Base-by-base conservation (phyloP, 371 early-diverging fungal genomes). In the Saksenaea oblongispora region DNA sequence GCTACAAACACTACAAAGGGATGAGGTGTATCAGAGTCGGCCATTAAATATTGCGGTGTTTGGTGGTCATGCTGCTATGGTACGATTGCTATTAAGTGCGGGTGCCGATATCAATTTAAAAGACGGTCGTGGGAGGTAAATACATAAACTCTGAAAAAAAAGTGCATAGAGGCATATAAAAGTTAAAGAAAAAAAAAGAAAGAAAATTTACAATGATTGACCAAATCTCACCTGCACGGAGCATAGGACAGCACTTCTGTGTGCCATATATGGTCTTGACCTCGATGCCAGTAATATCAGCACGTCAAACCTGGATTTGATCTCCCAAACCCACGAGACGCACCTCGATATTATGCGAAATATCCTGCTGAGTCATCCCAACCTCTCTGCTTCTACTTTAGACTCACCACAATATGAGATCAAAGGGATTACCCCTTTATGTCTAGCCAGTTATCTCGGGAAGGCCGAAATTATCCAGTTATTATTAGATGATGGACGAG, bases 361-460 rank as follows among this genome's bases (percentile, higher is more conserved):
- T 58, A 78, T 85, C 22, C 65, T 90, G 17, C 66, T 84, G 10
- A 74, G 82, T 14, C 83, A 86, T 62, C 87, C 84, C 1, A 84
- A 83, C 41, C 66, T 85, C 7, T 78, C 73, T 42, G 78, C 77
- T 60, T 78, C 82, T 15, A 86, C 80, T 0, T 63, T 89, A 34
- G 85, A 90, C 63, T 73, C 82, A 2, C 88, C 91, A 26, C 88
- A 90, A 63, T 80, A 83, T 53, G 89, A 86, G 64, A 82, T 82
- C 64, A 80, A 82, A 56, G 91, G 91, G 2, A 89, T 90, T 54
- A 91, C 89, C 10, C 89, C 89, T 14, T 79, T 91, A n/a, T 90
- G 89, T 69, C 69, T 91, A 28, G 89, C 89, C 11, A 87, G 89
- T 55, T 91, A 91, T 59, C 76, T 90, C 5, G 89, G 90, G 56